Base-by-base conservation (phyloP, 768 basidiomycete genomes). In the Leccinum arenicola region DNA sequence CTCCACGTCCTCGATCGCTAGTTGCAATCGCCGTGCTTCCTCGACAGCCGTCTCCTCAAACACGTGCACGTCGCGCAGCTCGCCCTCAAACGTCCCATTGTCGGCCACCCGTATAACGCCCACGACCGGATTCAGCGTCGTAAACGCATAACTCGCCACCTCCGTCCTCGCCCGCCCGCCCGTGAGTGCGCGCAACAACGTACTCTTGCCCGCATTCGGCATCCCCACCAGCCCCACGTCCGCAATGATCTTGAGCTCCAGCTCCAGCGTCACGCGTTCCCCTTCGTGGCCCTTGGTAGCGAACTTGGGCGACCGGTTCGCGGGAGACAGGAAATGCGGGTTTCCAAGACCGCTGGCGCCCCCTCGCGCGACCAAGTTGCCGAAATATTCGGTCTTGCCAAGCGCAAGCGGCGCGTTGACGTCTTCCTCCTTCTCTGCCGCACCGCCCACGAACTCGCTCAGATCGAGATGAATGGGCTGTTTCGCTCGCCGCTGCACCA, bases 181-280 rank as follows among this genome's bases (percentile, higher is more conserved):
- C 0, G 95, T 97, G 9, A 98, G 76, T 0, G 94, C 95, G 19
- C 92, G 86, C 4, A 98, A 78, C 2, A 99, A 75, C 0, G 97
- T 98, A 73, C 93, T 95, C 77, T 93, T 91, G 29, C 88, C 96
- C 0, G 91, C 93, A 65, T 98, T 99, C 7, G 97, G 97, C 77
- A 97, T 87, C 0, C 97, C 97, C 2, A 99, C 95, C 19, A 99
- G 78, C 0, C 93, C 97, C n/a, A 98, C 80, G 71, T 99, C 96
- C 3, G 96, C 94, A 3, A 95, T 80, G 6, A 96, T 81, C 73
- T 98, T 98, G 61, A 99, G 87, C 72, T 97, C 96, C 14, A 99
- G 79, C 19, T 86, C 82, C n/a, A 98, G 81, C 1, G 89, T 88
- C 61, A 95, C 75, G 5, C 84, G 80, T 65, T 93, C 90, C 17